phyloP scores from a whole-genome alignment of 225 moss, liverwort and hornwort genomes.

The Lunularia cruciata region DNA sequence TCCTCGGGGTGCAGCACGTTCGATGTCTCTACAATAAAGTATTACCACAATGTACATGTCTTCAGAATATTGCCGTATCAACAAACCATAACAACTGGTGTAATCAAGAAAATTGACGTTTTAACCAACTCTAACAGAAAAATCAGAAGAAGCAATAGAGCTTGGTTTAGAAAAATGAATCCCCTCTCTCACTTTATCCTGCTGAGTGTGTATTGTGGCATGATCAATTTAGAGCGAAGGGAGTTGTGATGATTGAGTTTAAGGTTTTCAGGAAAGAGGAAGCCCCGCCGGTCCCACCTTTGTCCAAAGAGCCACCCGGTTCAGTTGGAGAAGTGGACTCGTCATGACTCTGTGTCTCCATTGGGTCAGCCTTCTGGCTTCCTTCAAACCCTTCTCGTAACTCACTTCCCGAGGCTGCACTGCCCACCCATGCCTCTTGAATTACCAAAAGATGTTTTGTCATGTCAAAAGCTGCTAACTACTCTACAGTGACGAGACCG shows the following conservation, averaged over 20 bases:
- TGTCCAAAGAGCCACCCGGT: not conserved
- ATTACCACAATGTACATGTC: not conserved
- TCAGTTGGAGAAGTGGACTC: slow-evolving; percentile 4
- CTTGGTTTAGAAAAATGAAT: not conserved
- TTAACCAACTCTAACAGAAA: not conserved
- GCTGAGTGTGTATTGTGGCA: not conserved
- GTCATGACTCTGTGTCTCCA: not conserved
- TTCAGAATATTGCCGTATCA: not conserved
- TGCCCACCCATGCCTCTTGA: not conserved
- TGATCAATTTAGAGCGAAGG: not conserved
- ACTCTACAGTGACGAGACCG: no score
- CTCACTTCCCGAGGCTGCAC: slow-evolving; percentile 3
- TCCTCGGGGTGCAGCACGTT: not conserved
- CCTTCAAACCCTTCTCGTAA: not conserved
- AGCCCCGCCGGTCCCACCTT: not conserved
- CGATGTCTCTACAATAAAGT: not conserved
- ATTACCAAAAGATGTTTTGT: not conserved
- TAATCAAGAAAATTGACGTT: no score
- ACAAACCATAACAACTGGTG: no score
- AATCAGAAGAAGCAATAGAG: not conserved
- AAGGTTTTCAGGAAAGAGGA: not conserved
- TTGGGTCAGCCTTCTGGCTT: not conserved
- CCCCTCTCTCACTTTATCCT: no score
- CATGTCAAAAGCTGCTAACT: not conserved
- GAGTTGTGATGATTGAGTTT: not conserved